A percentile compares a stretch with the other conserved stretches of the same genome.
phyloP scores from a whole-genome alignment of 495 filamentous ascomycete genomes.

The Neurospora hispaniola region DNA sequence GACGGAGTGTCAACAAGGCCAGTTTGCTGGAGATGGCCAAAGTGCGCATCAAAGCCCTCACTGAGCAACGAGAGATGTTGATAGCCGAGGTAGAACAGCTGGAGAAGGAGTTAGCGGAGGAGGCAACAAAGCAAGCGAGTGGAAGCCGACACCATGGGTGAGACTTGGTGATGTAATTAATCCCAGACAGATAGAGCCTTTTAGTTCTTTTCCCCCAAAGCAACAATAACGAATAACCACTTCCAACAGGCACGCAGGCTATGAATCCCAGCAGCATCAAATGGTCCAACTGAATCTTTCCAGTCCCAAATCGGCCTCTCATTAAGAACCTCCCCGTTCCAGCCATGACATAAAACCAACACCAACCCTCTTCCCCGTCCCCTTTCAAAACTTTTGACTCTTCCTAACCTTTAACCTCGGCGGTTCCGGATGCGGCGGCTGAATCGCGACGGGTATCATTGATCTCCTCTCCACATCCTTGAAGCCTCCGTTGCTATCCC shows the following conservation, averaged over 20 bases:
- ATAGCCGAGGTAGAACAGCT: slow-evolving; percentile 1
- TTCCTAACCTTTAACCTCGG: neutral
- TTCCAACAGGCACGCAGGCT: neutral
- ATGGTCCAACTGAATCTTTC: neutral
- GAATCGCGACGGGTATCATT: neutral
- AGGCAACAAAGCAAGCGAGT: neutral
- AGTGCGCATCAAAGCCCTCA: slow-evolving; percentile 6
- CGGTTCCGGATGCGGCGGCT: neutral
- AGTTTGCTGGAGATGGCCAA: slow-evolving; percentile 16
- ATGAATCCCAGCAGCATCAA: neutral
- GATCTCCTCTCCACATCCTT: neutral
- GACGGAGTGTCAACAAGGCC: slow-evolving; percentile 13
- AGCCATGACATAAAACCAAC: neutral
- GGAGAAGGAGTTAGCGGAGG: neutral
- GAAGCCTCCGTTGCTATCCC: too few species aligned
- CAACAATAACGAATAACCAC: neutral
- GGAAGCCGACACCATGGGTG: neutral
- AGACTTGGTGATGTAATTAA: neutral
- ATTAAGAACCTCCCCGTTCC: neutral
- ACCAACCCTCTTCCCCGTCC: neutral
- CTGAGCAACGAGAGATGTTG: slow-evolving; percentile 7
- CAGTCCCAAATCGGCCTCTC: neutral
- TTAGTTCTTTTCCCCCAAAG: neutral
- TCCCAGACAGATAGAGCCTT: neutral
- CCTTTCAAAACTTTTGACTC: neutral